These are phyloP conservation scores for Coemansia sp. DNA, from an alignment of 192 early-diverging fungal species.

Conservation along the genomic window DNA sequence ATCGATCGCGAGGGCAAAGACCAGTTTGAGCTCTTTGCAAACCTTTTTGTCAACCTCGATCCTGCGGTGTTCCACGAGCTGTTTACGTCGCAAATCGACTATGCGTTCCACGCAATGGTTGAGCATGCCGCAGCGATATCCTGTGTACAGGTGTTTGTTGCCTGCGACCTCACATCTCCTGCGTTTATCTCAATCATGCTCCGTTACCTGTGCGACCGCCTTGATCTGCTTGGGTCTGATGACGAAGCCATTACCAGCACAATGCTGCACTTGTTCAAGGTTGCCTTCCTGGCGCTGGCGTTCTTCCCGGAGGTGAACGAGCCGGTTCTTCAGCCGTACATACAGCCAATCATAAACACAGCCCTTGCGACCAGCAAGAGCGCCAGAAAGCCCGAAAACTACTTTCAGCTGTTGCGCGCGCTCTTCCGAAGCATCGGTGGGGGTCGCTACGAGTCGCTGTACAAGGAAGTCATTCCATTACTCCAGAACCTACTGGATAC, in stretches of 20 bases:
- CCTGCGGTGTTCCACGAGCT: slow-evolving; percentile 93
- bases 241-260: slow-evolving; percentile 52
- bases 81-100: slow-evolving; percentile 85
- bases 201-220: slow-evolving; percentile 44
- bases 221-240: slow-evolving; percentile 44
- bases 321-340: slow-evolving; percentile 87
- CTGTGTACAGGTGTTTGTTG: slow-evolving; percentile 86
- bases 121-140: slow-evolving; percentile 73
- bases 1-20: slow-evolving; percentile 89
- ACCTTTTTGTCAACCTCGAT: slow-evolving; percentile 79
- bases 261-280: slow-evolving; percentile 90
- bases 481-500: slow-evolving; percentile 89
- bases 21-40: slow-evolving; percentile 84
- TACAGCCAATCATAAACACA: slow-evolving; percentile 85
- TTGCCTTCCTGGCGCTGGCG: slow-evolving; percentile 91
- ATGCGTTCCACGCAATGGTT: slow-evolving; percentile 81
- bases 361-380: slow-evolving; percentile 81
- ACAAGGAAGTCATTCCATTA: slow-evolving; percentile 93
- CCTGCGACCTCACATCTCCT: slow-evolving; percentile 62
- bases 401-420: slow-evolving; percentile 86
- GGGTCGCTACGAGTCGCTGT: slow-evolving; percentile 91
- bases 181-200: slow-evolving; percentile 57
- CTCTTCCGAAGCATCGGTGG: slow-evolving; percentile 97
- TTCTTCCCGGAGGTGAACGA: slow-evolving; percentile 92
- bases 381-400: slow-evolving; percentile 85